Percentiles rank a stretch among this genome's conserved stretches.
phyloP scores from a whole-genome alignment of 176 grass and related monocot genomes.

The Rhynchospora tenuis region DNA sequence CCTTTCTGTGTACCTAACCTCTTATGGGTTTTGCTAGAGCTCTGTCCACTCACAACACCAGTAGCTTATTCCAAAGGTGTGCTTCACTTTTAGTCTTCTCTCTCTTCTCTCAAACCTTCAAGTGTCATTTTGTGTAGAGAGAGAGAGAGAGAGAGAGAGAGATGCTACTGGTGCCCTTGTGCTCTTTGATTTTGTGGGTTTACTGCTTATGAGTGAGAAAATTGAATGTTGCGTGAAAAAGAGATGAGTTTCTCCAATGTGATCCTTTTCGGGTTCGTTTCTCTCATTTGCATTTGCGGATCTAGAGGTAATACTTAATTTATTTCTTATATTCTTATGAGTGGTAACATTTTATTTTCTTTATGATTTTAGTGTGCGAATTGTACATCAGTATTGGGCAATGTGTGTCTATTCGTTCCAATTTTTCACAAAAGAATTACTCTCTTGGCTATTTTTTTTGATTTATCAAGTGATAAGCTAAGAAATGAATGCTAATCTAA shows the following conservation, averaged over 20 bases:
- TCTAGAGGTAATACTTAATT: conserved; percentile 48
- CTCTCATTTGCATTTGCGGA: conserved; percentile 30
- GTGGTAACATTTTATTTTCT: neutral
- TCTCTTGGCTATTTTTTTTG: neutral
- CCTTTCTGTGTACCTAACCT: conserved; percentile 20
- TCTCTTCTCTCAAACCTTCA: neutral
- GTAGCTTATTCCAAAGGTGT: conserved; percentile 19
- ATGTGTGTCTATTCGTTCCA: neutral
- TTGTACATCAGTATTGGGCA: neutral
- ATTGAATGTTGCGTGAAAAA: conserved; percentile 18
- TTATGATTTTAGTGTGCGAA: neutral
- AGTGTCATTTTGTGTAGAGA: neutral
- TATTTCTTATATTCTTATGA: neutral
- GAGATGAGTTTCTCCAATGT: conserved; percentile 34
- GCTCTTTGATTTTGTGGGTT: conserved; percentile 25
- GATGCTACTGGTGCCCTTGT: conserved; percentile 23
- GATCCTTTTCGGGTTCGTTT: conserved; percentile 17
- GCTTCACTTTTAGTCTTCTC: conserved; percentile 10
- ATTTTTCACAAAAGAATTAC: neutral
- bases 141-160: neutral
- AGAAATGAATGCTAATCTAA: neutral
- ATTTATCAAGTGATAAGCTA: neutral
- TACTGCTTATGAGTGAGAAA: conserved; percentile 21
- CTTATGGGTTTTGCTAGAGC: conserved; percentile 22
- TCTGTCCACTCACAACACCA: conserved; percentile 22